A percentile compares a stretch with the other conserved stretches of the same genome.
phyloP scores from a whole-genome alignment of 371 early-diverging fungal species.

The Rhizopus stolonifer region DNA sequence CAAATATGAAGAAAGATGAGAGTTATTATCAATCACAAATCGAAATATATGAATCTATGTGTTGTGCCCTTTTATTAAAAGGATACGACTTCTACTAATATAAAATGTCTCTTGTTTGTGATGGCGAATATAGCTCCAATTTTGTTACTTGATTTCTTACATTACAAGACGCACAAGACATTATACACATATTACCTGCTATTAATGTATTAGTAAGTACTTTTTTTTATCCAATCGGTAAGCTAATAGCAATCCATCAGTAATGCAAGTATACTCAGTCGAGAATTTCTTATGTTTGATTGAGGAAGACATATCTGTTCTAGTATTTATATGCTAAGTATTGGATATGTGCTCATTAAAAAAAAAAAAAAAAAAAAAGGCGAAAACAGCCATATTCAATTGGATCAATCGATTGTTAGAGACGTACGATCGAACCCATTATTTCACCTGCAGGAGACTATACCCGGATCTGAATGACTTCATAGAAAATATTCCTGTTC shows the following conservation, averaged over 20 bases:
- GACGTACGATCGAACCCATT: slow-evolving; percentile 3
- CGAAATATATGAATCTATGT: no score
- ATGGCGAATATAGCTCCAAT: no score
- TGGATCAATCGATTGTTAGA: not conserved
- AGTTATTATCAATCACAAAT: no score
- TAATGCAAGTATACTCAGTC: slow-evolving; percentile 11
- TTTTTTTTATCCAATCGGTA: slow-evolving; percentile 2
- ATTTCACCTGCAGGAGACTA: not conserved
- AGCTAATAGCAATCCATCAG: slow-evolving; percentile 11
- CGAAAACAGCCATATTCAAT: slow-evolving; percentile 5
- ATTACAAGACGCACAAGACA: no score
- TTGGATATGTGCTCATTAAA: not conserved
- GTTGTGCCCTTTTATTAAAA: no score
- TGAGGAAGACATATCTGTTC: slow-evolving; percentile 21
- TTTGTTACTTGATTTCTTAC: no score
- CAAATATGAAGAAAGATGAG: no score
- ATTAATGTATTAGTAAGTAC: not conserved
- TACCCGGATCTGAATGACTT: not conserved
- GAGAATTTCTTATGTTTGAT: slow-evolving; percentile 20
- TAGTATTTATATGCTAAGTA: slow-evolving; percentile 10
- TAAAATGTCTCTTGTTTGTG: no score
- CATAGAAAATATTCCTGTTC: not conserved
- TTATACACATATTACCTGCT: no score
- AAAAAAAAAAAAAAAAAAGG: no score
- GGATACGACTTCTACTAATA: no score